These are phyloP conservation scores for Trichoderma koningiopsis DNA, from an alignment of 2,329 filamentous ascomycete genomes.

Conservation along the genomic window DNA sequence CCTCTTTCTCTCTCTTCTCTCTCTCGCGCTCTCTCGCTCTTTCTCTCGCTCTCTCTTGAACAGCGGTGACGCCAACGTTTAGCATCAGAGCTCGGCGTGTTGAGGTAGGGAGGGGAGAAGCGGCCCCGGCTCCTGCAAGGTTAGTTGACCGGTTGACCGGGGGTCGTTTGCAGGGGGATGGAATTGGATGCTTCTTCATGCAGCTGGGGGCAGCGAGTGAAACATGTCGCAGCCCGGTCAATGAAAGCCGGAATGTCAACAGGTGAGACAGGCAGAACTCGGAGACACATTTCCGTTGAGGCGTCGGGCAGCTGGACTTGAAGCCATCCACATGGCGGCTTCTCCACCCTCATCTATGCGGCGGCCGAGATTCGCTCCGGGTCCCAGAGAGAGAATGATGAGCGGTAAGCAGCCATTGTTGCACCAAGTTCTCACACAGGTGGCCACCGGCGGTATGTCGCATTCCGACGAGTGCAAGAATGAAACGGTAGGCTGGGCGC, in stretches of 20 bases:
- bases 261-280: conserved; percentile 10
- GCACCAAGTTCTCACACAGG: neutral
- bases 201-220: conserved; percentile 17
- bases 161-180: conserved; percentile 16
- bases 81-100: neutral
- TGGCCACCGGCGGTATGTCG: neutral
- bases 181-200: conserved; percentile 24
- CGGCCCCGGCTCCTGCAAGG: conserved; percentile 19
- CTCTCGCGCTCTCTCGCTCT: neutral
- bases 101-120: conserved; percentile 20
- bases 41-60: neutral
- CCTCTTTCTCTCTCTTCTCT: neutral
- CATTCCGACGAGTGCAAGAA: neutral
- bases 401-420: neutral
- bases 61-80: conserved; percentile 16
- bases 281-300: neutral
- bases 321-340: neutral
- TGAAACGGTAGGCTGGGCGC: neutral
- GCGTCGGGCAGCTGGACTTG: conserved; percentile 8
- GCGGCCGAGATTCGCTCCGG: conserved; percentile 1
- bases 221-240: conserved; percentile 20
- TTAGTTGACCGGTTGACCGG: conserved; percentile 21
- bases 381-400: neutral
- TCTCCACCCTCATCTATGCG: conserved; percentile 8
- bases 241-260: conserved; percentile 1